Conservation (phyloP, 1,284 basidiomycete species). For the Mycena sp. region DNA sequence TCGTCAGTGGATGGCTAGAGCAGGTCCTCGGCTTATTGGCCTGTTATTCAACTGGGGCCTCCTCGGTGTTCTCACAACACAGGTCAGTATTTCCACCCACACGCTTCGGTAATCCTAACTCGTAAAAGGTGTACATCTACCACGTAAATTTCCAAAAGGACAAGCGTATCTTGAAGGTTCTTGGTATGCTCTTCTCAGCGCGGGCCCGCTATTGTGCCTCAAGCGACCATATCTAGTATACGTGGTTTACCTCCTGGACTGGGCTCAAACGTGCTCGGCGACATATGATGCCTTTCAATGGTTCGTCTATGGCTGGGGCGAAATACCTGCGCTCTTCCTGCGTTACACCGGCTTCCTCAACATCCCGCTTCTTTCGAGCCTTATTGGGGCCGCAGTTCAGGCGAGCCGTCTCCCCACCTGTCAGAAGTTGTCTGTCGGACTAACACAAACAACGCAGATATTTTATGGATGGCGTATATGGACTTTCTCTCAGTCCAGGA, state of each 20-base stretch:
- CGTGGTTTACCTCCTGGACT: slow-evolving; percentile 31
- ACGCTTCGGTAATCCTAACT: too few relatives aligned
- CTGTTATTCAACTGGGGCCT: slow-evolving; percentile 32
- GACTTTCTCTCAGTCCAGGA: slow-evolving; percentile 22
- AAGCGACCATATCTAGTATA: slow-evolving; percentile 20
- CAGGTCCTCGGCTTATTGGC: slow-evolving; percentile 29
- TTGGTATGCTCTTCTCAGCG: slow-evolving; percentile 16
- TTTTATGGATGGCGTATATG: slow-evolving; percentile 35
- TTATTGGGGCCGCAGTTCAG: slow-evolving; percentile 32
- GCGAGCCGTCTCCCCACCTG: not conserved
- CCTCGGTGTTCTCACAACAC: slow-evolving; percentile 29
- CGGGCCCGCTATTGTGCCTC: too few relatives aligned
- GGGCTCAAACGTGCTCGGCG: slow-evolving; percentile 32
- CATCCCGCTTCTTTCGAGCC: slow-evolving; percentile 30
- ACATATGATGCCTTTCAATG: slow-evolving; percentile 34
- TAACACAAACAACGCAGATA: slow-evolving; percentile 10
- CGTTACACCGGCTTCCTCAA: slow-evolving; percentile 26
- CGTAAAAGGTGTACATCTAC: slow-evolving; percentile 26
- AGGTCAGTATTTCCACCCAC: not conserved
- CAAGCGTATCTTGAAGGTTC: slow-evolving; percentile 14
- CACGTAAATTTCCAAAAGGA: slow-evolving; percentile 30
- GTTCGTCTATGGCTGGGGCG: slow-evolving; percentile 35
- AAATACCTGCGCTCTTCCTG: slow-evolving; percentile 18
- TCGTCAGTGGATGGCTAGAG: slow-evolving; percentile 7
- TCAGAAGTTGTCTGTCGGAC: not conserved